Evolutionary conservation across 2,329 filamentous ascomycete species (phyloP), one percentile per base, ranked within the genome.

Genomic region (Bimuria novae-zelandiae): DNA sequence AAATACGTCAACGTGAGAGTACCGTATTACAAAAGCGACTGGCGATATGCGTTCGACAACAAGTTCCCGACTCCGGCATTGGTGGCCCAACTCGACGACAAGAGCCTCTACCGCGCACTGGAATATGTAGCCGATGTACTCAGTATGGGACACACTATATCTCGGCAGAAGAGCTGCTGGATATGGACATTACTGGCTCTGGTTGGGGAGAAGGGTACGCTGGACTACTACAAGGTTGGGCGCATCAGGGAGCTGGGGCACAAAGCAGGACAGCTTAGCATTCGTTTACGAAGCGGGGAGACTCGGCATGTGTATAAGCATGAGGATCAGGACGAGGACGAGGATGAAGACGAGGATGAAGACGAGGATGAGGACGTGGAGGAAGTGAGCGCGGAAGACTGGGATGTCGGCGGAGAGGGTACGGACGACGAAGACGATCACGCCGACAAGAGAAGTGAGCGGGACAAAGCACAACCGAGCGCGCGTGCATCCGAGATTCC

Each of bases 171-270:
- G 4, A 92, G 90, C 54, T 82, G 85, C 14, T 97, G 93, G 93
- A 78, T 90, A 3, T 97, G 92, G 92, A 86, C 88, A 0, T 74
- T 96, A 52, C 78, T 97, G 39, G 90, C 89, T 2, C 83, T 86
- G 52, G 80, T 93, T 53, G 87, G 89, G 0, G 89, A 90, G 30
- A 77, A 84, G 8, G 91, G 91, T 1, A 86, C 89, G 70, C 77
- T 97, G 70, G 84, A 85, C 55, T 88, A 90, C 57, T 83, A 85
- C 37, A 89, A 94, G 65, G 84, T 96, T 27, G 87, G 86, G 4
- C 84, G 86, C 64, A 78, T 97, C 23, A 82, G 93, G 45, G 90
- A 94, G 52, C 72, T 97, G 29, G 92, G 89, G 0, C 90, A 91
- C 73, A 83, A 86, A 59, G 91, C 91, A 0, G 84, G 88, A 17